phyloP scores from a whole-genome alignment of 345 rosid genomes.

The Euphorbia peplus region DNA sequence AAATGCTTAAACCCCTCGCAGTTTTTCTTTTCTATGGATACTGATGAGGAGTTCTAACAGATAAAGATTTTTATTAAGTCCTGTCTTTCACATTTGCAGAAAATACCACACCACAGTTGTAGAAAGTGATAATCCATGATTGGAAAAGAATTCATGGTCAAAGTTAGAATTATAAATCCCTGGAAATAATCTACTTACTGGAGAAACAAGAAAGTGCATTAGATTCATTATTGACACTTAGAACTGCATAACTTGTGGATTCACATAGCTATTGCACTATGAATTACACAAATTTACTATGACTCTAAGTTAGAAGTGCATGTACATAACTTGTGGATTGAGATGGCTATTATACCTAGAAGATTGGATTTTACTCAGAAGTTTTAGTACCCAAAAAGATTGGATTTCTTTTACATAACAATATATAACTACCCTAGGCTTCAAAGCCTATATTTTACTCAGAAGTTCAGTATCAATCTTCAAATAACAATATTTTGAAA shows the following conservation, averaged over 20 bases:
- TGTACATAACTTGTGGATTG: background rate
- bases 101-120: background rate
- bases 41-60: background rate
- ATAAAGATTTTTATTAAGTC: background rate
- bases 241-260: too few species aligned
- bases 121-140: background rate
- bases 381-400: too few species aligned
- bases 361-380: too few species aligned
- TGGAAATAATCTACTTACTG: background rate
- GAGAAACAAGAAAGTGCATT: background rate
- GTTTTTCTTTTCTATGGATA: background rate
- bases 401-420: too few species aligned
- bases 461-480: background rate
- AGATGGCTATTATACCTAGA: too few species aligned
- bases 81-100: background rate
- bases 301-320: too few species aligned
- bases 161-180: background rate
- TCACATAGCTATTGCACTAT: too few species aligned
- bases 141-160: background rate
- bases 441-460: background rate
- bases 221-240: background rate
- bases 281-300: background rate
- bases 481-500: background rate
- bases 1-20: background rate
- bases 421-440: background rate